Base-by-base conservation (phyloP, 1,284 basidiomycete species). In the Jaminaea rosea region DNA sequence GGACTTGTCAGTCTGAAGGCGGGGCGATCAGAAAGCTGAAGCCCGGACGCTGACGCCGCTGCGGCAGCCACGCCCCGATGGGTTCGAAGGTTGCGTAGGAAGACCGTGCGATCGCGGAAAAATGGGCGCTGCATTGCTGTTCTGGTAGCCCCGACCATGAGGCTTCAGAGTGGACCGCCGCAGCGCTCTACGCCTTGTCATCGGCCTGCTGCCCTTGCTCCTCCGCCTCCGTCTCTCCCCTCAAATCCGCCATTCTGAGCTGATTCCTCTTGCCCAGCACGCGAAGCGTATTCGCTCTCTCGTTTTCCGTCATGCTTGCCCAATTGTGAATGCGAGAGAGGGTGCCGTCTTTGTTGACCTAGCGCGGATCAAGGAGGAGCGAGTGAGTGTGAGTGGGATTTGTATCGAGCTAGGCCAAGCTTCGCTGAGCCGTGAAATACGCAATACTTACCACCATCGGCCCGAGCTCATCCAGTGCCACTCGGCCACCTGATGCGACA, bases 321-420 rank as follows among this genome's bases (percentile, higher is more conserved):
- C 65, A 68, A 29, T 66, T 66, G 23, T 60, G 53, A 36, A 68
- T 66, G 13, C 65, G 52, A 13, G 65, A 68, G 48, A 68, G 59
- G 28, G 65, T 68, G 41, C 65, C 65, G 49, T 68, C 58, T 31
- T 55, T 56, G 44, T 65, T 66, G 52, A 68, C 52, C 46, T 53
- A 34, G 8, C 17, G 3, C 10, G 37, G 26, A 17, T 2, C 10
- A 17, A 4, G 31, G 29, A 3, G 26, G 34, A 28, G 13, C 8
- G 21, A 13, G 48, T 19, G 15, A 31, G 37, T 13, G 28, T 13
- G 10, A 32, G 28, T 10, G 46, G 3, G 17, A 47, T 13, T 17
- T 7, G 23, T 15, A 9, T 9, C 9, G 13, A 44, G 10, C 36
- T 2, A 9, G 21, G 13, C 17, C 4, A 29, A 31, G 10, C 21